These are phyloP conservation scores for Trichomonas gallinae DNA, from an alignment of 208 protist genomes.

Conservation along the genomic window DNA sequence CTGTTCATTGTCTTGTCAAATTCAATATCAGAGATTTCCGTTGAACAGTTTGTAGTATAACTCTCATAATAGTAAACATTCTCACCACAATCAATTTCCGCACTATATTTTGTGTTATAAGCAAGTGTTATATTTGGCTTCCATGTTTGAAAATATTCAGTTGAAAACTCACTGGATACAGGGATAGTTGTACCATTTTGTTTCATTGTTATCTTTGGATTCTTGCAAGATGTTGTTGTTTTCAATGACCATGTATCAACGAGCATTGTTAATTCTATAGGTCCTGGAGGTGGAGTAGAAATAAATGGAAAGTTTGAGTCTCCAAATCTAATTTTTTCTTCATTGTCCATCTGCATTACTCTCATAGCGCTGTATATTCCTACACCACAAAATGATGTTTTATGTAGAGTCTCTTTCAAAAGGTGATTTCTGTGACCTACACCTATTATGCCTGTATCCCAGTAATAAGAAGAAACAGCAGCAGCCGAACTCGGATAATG, in stretches of 20 bases:
- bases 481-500: neutral
- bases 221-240: neutral
- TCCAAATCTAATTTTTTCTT: neutral
- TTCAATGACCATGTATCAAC: neutral
- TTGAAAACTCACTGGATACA: neutral
- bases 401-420: neutral
- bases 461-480: neutral
- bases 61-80: too few relatives aligned
- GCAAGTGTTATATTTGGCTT: neutral
- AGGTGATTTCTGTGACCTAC: neutral
- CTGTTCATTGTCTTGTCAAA: too few relatives aligned
- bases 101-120: neutral
- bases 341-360: neutral
- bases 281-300: neutral
- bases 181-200: neutral
- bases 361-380: neutral
- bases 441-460: neutral
- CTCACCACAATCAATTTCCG: neutral
- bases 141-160: neutral
- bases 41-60: too few relatives aligned
- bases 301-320: neutral
- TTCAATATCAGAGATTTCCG: too few relatives aligned
- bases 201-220: neutral
- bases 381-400: neutral
- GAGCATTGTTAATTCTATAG: neutral